A percentile compares a stretch with the other conserved stretches of the same genome.
Evolutionary conservation across 768 basidiomycete genomes (phyloP).

Genomic region (Boletus tomentosulus): DNA sequence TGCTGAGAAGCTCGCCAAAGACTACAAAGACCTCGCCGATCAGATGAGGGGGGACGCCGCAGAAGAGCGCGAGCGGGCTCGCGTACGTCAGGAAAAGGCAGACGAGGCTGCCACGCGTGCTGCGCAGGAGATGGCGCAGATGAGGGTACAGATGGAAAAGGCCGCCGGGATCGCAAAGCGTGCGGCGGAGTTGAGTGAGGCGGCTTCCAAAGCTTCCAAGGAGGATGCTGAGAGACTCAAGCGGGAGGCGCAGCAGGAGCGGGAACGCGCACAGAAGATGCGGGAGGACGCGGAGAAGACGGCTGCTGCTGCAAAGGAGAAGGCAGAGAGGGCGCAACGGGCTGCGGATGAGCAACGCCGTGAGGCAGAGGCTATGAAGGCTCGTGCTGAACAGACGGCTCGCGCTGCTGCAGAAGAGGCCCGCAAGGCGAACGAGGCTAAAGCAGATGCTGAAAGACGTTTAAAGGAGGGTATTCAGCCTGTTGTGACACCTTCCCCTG

Average conservation of each 20-base stretch:
- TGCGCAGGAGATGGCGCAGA: neutral
- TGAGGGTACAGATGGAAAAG: conserved; percentile 14
- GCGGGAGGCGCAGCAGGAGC: conserved; percentile 12
- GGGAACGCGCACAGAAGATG: conserved; percentile 8
- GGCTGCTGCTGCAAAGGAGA: conserved; percentile 11
- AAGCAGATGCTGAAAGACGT: conserved; percentile 11
- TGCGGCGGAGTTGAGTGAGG: conserved; percentile 9
- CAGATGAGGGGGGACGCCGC: conserved; percentile 6
- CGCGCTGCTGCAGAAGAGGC: conserved; percentile 15
- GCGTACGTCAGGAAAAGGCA: conserved; percentile 9
- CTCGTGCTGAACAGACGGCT: conserved; percentile 13
- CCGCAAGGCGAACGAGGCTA: conserved; percentile 12
- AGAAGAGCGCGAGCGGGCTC: conserved; percentile 6
- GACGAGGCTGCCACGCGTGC: conserved; percentile 2
- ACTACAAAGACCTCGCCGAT: neutral
- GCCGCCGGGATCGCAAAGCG: neutral
- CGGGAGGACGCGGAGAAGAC: conserved; percentile 15
- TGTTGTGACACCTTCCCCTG: conserved; percentile 10
- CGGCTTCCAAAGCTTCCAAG: conserved; percentile 6
- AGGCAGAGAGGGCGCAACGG: conserved; percentile 7
- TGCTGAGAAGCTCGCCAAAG: conserved; percentile 4
- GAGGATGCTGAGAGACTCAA: conserved; percentile 16
- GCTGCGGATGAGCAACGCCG: conserved; percentile 17
- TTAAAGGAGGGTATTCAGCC: conserved; percentile 25
- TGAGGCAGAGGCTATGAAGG: conserved; percentile 14